These are phyloP conservation scores for Globisporangium middletonii DNA, from an alignment of 352 stramenopile genomes.

Conservation along the genomic window DNA sequence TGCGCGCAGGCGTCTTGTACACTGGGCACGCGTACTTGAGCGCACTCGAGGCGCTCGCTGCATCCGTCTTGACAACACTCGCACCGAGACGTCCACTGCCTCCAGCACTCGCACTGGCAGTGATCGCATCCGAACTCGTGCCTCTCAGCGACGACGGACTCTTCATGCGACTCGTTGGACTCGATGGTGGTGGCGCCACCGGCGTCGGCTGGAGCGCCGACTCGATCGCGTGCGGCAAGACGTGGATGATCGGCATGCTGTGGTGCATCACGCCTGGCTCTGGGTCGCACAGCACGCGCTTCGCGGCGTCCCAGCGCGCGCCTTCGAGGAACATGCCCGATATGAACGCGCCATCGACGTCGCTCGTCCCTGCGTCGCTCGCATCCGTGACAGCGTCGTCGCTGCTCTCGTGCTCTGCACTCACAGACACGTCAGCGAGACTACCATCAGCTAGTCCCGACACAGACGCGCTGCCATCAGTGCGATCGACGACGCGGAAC, in stretches of 20 bases:
- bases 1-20: conserved; percentile 89
- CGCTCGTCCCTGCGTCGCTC: not conserved
- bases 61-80: not conserved
- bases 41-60: not conserved
- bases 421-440: not conserved
- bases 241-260: conserved; percentile 82
- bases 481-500: conserved; percentile 50
- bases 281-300: conserved; percentile 42
- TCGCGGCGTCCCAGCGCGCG: conserved; percentile 52
- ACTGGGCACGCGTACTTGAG: conserved; percentile 84
- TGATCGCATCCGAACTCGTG: too few species aligned
- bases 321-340: conserved; percentile 65
- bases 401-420: conserved; percentile 5
- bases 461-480: conserved; percentile 1
- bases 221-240: conserved; percentile 47
- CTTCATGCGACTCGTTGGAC: not conserved
- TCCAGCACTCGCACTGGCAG: too few species aligned
- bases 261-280: conserved; percentile 56
- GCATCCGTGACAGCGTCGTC: not conserved
- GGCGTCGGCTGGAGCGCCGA: not conserved
- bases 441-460: not conserved
- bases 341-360: conserved; percentile 44
- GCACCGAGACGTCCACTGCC: not conserved
- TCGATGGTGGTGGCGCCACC: not conserved
- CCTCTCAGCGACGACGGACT: too few species aligned